phyloP scores from a whole-genome alignment of 805 yeast species.

The Kazachstania bromeliacearum region DNA sequence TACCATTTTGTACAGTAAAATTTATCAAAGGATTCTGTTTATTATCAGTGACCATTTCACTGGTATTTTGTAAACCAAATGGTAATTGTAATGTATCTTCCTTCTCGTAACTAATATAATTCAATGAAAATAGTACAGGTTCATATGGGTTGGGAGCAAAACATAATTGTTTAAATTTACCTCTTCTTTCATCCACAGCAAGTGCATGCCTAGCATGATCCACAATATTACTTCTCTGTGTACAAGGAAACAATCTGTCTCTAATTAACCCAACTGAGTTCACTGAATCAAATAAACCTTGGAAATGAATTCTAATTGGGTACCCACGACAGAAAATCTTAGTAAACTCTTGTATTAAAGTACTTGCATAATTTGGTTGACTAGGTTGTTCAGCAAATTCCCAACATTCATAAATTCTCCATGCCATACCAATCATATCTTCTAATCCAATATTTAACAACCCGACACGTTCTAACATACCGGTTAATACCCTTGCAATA shows the following conservation, averaged over 20 bases:
- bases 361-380: slow-evolving; percentile 34
- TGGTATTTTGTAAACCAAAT: background rate
- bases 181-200: slow-evolving; percentile 57
- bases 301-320: slow-evolving; percentile 39
- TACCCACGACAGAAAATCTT: slow-evolving; percentile 41
- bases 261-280: slow-evolving; percentile 55
- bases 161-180: slow-evolving; percentile 50
- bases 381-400: slow-evolving; percentile 49
- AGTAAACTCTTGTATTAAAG: slow-evolving; percentile 45
- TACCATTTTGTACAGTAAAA: background rate
- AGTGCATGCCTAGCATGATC: slow-evolving; percentile 59
- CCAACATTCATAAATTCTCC: slow-evolving; percentile 56
- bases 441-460: slow-evolving; percentile 46
- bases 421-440: slow-evolving; percentile 48
- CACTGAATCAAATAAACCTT: slow-evolving; percentile 64
- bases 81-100: too few species aligned
- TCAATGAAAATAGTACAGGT: slow-evolving; percentile 23
- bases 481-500: slow-evolving; percentile 53
- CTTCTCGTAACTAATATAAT: slow-evolving; percentile 8
- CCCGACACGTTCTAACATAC: slow-evolving; percentile 60
- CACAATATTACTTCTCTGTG: slow-evolving; percentile 42
- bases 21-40: slow-evolving; percentile 3
- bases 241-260: slow-evolving; percentile 50
- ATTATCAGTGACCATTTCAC: background rate
- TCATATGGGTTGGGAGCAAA: slow-evolving; percentile 37